phyloP scores from a whole-genome alignment of 1,139 yeast species.

The Suhomyces panamericanus region DNA sequence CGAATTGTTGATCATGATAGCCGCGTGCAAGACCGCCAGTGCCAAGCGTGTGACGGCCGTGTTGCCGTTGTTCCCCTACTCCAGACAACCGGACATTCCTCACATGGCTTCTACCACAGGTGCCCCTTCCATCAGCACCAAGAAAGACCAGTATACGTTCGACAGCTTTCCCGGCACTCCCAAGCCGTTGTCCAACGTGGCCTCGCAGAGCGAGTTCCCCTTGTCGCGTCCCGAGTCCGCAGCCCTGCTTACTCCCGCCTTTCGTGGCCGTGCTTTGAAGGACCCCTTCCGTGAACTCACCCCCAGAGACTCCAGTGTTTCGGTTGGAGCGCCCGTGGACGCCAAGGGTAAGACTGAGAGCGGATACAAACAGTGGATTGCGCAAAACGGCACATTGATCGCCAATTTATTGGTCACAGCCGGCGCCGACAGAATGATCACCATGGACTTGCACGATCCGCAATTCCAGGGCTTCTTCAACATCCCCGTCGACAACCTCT shows the following conservation, averaged over 20 bases:
- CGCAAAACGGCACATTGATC: slow-evolving; percentile 90
- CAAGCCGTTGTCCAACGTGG: slow-evolving; percentile 31
- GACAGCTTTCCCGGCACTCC: slow-evolving; percentile 71
- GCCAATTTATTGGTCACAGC: slow-evolving; percentile 89
- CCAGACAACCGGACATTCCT: slow-evolving; percentile 96
- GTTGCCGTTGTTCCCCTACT: slow-evolving; percentile 90
- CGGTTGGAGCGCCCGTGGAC: slow-evolving; percentile 26
- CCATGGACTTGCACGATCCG: slow-evolving; percentile 97
- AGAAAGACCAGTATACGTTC: slow-evolving; percentile 49
- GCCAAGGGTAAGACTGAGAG: slow-evolving; percentile 47
- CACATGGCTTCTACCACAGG: slow-evolving; percentile 67
- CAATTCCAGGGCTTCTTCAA: slow-evolving; percentile 94
- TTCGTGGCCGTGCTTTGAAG: slow-evolving; percentile 7
- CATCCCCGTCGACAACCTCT: slow-evolving; percentile 88
- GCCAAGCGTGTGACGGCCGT: slow-evolving; percentile 94
- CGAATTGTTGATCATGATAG: slow-evolving; percentile 82
- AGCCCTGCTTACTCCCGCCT: neutral
- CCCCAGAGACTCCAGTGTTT: slow-evolving; percentile 8
- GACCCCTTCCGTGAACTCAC: slow-evolving; percentile 12
- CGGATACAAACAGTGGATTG: slow-evolving; percentile 92
- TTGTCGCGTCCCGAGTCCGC: slow-evolving; percentile 3
- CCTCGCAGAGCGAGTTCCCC: neutral
- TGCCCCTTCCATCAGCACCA: slow-evolving; percentile 44
- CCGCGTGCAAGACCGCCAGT: slow-evolving; percentile 95
- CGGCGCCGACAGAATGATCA: slow-evolving; percentile 94